phyloP scores from a whole-genome alignment of 2,329 filamentous ascomycete species.

The Colletotrichum kahawae region DNA sequence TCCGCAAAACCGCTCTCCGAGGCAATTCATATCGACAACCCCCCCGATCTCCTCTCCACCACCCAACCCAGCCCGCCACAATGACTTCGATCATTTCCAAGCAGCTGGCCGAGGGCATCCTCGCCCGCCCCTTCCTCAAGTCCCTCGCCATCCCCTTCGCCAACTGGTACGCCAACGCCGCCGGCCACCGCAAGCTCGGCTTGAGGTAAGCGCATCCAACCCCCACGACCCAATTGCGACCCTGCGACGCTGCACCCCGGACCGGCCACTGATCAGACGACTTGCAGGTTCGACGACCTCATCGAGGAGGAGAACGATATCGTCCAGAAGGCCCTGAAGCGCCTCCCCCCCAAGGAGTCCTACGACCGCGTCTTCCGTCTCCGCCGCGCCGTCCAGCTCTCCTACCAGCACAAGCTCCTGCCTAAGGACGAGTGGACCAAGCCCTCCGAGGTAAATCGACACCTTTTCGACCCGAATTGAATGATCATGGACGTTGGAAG shows the following conservation, averaged over 20 bases:
- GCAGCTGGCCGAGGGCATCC: conserved; percentile 43
- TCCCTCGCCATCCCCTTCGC: conserved; percentile 81
- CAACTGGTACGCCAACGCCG: conserved; percentile 86
- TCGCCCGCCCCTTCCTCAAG: conserved; percentile 85
- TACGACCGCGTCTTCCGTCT: conserved; percentile 99
- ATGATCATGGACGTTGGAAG: not conserved
- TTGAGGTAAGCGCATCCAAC: conserved; percentile 69
- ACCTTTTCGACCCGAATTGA: not conserved
- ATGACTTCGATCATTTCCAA: conserved; percentile 64
- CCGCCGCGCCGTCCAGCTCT: conserved; percentile 87
- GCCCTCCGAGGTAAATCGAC: conserved; percentile 51
- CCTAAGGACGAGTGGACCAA: conserved; percentile 67
- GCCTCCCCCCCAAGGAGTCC: conserved; percentile 85
- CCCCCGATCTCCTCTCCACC: conserved; percentile 11
- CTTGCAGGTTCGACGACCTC: conserved; percentile 84
- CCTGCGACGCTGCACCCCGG: not conserved
- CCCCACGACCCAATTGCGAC: not conserved
- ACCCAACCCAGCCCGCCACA: conserved; percentile 37
- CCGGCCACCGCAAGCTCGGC: conserved; percentile 92
- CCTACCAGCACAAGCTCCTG: conserved; percentile 67
- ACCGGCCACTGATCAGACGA: not conserved
- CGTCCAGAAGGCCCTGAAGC: conserved; percentile 87
- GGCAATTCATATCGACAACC: conserved; percentile 20
- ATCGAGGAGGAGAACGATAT: conserved; percentile 90
- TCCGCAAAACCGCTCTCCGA: conserved; percentile 21